Base-by-base conservation (phyloP, 371 early-diverging fungal species). In the Actinomucor elegans region DNA sequence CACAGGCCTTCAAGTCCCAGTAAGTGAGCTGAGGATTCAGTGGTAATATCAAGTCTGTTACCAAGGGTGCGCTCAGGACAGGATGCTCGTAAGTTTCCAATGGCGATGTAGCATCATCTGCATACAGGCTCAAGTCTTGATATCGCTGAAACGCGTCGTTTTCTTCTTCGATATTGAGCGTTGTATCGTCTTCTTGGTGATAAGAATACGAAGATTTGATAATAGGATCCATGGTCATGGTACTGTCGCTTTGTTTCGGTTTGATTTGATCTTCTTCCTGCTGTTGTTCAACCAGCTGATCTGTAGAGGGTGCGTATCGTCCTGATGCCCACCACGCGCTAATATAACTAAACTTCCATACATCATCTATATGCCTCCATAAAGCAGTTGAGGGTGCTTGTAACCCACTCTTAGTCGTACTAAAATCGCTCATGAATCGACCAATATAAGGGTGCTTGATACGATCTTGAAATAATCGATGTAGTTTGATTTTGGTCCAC, bases 401-500 rank as follows among this genome's bases (percentile, higher is more conserved):
- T 52, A 54, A 56, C 51, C 65, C 57, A 55, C 36, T 48, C n/a
- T n/a, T n/a, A n/a, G n/a, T n/a, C n/a, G n/a, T n/a, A n/a, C n/a
- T n/a, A n/a, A n/a, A n/a, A n/a, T n/a, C n/a, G n/a, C n/a, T n/a
- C n/a, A n/a, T n/a, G 12, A 68, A 65, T 42, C 80, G 79, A 6
- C 86, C 56, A 21, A 57, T 61, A 34, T 54, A 61, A n/a, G 70
- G 15, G 41, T 69, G 76, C 34, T 75, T 67, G 1, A 71, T 69
- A 7, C 78, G 60, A 2, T 48, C 45, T 26, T 66, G 62, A 56
- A 81, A 85, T 6, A 73, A 64, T 2, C 62, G 63, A 5, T 71
- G 49, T 3, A 80, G 69, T 42, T 77, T 76, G 23, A 63, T 32
- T 62, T 81, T 83, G 48, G 72, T 71, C 77, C 78, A 83, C 1